Evolutionary conservation across 257 asterid genomes (phyloP).

Genomic region (Solanum habrochaites): DNA sequence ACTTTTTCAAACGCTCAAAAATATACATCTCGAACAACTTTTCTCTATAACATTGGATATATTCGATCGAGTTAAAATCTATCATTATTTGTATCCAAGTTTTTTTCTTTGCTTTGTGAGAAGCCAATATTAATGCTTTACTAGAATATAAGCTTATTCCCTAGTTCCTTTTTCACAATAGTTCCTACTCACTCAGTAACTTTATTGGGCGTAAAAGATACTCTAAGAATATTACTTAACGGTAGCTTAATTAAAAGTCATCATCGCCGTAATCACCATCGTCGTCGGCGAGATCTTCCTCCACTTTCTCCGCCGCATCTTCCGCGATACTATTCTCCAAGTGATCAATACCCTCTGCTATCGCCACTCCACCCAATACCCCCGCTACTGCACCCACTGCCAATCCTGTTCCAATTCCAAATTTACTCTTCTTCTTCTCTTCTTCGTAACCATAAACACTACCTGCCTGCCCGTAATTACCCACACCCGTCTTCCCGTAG

Average conservation of each 20-base stretch:
- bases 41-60: not conserved
- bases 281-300: not conserved
- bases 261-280: not conserved
- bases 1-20: not conserved
- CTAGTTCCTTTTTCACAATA: no score
- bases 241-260: not conserved
- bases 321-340: not conserved
- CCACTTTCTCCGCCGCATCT: not conserved
- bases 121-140: not conserved
- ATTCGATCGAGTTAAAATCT: not conserved
- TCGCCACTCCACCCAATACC: conserved; percentile 1
- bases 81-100: not conserved
- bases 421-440: conserved; percentile 1
- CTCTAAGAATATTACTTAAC: not conserved
- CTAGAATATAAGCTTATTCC: not conserved
- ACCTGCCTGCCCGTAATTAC: not conserved
- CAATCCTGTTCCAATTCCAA: conserved; percentile 3
- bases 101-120: not conserved
- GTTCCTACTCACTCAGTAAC: not conserved
- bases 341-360: not conserved
- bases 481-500: not conserved
- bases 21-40: not conserved
- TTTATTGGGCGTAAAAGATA: not conserved
- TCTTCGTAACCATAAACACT: not conserved
- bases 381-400: conserved; percentile 8